Evolutionary conservation across 2,329 filamentous ascomycete genomes (phyloP), one percentile per base, ranked within the genome.

Genomic region (Pseudofabraea citricarpa): DNA sequence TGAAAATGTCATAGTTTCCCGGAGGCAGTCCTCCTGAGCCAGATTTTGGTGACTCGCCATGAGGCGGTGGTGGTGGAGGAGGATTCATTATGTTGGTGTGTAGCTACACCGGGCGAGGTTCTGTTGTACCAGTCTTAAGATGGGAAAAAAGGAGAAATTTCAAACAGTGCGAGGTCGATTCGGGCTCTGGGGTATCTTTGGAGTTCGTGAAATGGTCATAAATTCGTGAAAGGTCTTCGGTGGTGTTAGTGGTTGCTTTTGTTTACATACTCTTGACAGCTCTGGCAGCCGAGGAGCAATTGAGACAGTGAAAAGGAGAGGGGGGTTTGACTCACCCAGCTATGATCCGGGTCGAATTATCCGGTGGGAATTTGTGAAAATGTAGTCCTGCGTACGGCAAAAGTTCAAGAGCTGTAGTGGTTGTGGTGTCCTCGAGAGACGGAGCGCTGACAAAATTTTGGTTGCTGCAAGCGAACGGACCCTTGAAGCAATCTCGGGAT

Each of bases 1-100:
- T 85, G 70, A 96, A 96, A 61, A 97, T 95, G 70, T 97, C 91
- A 67, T 95, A 97, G 62, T 93, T 94, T 43, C 91, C 90, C 1
- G 86, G 76, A 3, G 91, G 91, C 37, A 96, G 72, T 44, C 86
- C 85, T 44, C 86, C 85, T 20, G 72, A 71, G n/a, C 64, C 61
- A 27, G 78, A 79, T 63, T 83, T 83, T 39, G 88, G 86, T 54
- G 81, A 84, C 60, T 81, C 75, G 66, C 90, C 89, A 69, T 95
- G 90, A 51, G 88, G 89, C 61, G 90, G 90, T 53, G 87, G 87
- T 52, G 90, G 90, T 50, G 81, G 81, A 23, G 85, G 85, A 55
- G 78, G 73, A 50, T 51, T 53, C 49, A 55, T 58, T 19, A 43
- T 40, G 40, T 37, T 40, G 43, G 27, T 31, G 27, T 31, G 6